Base-by-base conservation (phyloP, 805 yeast genomes). In the Groenewaldozyma salmanticensis region DNA sequence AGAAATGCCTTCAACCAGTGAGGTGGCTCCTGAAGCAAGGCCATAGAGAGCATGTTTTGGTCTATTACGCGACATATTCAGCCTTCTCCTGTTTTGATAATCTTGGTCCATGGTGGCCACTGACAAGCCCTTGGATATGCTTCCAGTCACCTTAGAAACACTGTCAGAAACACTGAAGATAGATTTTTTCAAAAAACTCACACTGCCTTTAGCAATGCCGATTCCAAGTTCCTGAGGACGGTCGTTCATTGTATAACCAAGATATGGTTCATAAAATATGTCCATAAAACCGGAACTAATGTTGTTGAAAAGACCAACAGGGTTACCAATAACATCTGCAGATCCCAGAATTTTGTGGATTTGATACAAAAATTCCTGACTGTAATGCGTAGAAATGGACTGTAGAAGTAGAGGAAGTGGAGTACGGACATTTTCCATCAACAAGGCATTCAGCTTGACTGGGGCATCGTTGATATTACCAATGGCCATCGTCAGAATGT, bases 391-490 rank as follows among this genome's bases (percentile, higher is more conserved):
- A 50, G 71, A 70, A 18, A 90, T 70, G 24, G 83, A 77, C 44
- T 79, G 81, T 24, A 76, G 45, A 48, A 92, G 68, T 21, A 81
- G 69, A 1, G 87, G 84, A 3, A 82, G 58, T 3, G 96, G 94
- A 1, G 88, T 94, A 45, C 96, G 72, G 9, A 88, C 77, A 57
- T 92, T 92, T 52, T 87, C 96, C 57, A 90, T 72, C 44, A 86
- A 71, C 50, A 94, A 68, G 0, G 97, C 87, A 54, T 90, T 86
- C 57, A 92, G 65, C 53, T 81, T 75, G 34, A 92, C 83, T 1
- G 97, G 97, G 0, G 99, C 98, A 60, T 92, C 96, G 57, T 90
- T 90, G 45, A 94, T 84, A 58, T 90, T 92, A 20, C 97, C 98
- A 47, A 92, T 75, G 0, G 98, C 95, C 96, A 90, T 88, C 0